A percentile compares a stretch with the other conserved stretches of the same genome.
Evolutionary conservation across 2,329 filamentous ascomycete species (phyloP).

Genomic region (Nemania serpens): DNA sequence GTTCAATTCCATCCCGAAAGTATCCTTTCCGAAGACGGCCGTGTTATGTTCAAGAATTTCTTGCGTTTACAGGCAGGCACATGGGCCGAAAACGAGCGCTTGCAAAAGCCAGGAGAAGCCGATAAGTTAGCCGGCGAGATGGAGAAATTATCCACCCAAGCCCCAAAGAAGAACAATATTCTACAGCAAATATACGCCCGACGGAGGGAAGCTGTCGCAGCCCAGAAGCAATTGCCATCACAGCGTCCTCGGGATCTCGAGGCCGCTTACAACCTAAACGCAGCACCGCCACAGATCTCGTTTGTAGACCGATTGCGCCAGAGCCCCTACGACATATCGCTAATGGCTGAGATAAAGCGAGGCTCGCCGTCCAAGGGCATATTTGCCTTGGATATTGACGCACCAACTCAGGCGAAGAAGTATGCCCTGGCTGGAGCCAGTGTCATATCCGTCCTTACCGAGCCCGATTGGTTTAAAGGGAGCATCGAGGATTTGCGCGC

Average conservation of each 20-base stretch:
- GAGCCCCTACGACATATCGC: constrained; percentile 83
- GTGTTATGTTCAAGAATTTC: constrained; percentile 92
- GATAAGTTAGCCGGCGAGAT: constrained; percentile 36
- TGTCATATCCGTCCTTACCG: constrained; percentile 96
- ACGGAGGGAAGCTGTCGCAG: constrained; percentile 73
- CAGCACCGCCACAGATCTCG: constrained; percentile 81
- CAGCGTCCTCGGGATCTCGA: constrained; percentile 83
- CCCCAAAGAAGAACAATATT: constrained; percentile 76
- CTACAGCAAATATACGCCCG: constrained; percentile 88
- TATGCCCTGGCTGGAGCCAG: constrained; percentile 95
- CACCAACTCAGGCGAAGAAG: constrained; percentile 84
- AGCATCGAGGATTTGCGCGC: constrained; percentile 90
- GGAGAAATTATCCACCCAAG: constrained; percentile 36
- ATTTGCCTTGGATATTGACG: constrained; percentile 85
- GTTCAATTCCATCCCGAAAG: constrained; percentile 99
- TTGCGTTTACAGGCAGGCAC: constrained; percentile 85
- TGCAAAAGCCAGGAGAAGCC: constrained; percentile 50
- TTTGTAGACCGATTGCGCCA: constrained; percentile 79
- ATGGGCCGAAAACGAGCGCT: constrained; percentile 77
- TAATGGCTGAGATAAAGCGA: constrained; percentile 97
- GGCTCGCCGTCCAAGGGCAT: constrained; percentile 96
- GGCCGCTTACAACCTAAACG: constrained; percentile 81
- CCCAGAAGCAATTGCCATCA: constrained; percentile 84
- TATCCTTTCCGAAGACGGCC: constrained; percentile 87
- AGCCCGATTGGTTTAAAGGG: constrained; percentile 99